Percentiles rank a stretch among this genome's conserved stretches.
phyloP scores from a whole-genome alignment of 768 basidiomycete genomes.

The Auricularia auricula-judae region DNA sequence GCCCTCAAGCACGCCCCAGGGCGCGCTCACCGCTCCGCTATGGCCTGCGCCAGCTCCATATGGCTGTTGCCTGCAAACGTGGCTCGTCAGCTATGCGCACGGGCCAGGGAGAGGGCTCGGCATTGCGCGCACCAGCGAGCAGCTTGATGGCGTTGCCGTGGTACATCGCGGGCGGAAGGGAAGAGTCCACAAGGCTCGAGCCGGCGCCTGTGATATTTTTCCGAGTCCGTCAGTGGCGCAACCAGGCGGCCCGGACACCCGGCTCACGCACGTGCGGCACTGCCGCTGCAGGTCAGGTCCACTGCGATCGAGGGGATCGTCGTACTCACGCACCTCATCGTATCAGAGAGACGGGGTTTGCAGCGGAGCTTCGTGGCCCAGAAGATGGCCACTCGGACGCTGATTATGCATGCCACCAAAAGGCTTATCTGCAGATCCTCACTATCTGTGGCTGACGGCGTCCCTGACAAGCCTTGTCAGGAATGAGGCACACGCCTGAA shows the following conservation, averaged over 20 bases:
- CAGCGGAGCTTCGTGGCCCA: too few species aligned
- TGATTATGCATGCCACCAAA: too few species aligned
- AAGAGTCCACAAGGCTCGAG: neutral
- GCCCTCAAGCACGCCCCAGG: constrained; percentile 24
- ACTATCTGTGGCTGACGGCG: too few species aligned
- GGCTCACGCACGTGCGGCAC: neutral
- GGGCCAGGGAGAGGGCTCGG: neutral
- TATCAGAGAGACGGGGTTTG: neutral
- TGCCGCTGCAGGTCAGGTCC: neutral
- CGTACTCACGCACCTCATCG: neutral
- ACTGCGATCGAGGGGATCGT: neutral
- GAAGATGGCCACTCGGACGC: too few species aligned
- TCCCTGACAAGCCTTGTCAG: too few species aligned
- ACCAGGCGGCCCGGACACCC: neutral
- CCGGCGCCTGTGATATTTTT: neutral
- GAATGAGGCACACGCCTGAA: too few species aligned
- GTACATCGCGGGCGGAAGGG: constrained; percentile 8
- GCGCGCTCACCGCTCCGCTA: constrained; percentile 91
- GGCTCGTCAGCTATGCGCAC: neutral
- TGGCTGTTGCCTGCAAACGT: constrained; percentile 80
- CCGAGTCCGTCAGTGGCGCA: neutral
- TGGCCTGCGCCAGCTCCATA: constrained; percentile 89
- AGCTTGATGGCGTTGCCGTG: constrained; percentile 20
- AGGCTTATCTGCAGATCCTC: too few species aligned
- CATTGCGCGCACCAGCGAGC: constrained; percentile 10